phyloP scores from a whole-genome alignment of 345 rosid species.

The Citrus glauca region DNA sequence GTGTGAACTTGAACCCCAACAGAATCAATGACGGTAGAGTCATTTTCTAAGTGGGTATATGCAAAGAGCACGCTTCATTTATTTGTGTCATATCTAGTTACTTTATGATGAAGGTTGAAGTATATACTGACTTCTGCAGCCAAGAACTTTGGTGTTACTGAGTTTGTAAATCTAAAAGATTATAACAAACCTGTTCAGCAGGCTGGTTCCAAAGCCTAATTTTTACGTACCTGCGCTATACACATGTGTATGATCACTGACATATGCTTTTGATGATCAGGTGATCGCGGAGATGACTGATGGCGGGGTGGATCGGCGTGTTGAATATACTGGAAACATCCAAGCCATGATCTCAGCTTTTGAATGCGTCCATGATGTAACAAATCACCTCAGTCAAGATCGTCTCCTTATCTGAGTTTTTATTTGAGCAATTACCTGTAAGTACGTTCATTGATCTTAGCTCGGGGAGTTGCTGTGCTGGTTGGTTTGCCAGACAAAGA shows the following conservation, averaged over 20 bases:
- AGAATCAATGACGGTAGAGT: slow-evolving; percentile 43
- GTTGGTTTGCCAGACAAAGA: slow-evolving; percentile 67
- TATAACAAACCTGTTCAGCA: slow-evolving; percentile 64
- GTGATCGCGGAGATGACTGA: slow-evolving; percentile 25
- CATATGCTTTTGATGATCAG: slow-evolving; percentile 17
- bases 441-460: slow-evolving; percentile 17
- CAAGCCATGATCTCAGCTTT: slow-evolving; percentile 84
- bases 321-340: slow-evolving; percentile 68
- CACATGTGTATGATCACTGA: background rate
- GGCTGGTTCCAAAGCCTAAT: slow-evolving; percentile 23
- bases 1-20: slow-evolving; percentile 62
- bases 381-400: slow-evolving; percentile 17
- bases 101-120: background rate
- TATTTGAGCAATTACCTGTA: background rate
- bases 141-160: slow-evolving; percentile 59
- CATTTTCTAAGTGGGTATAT: background rate
- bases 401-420: background rate
- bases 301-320: slow-evolving; percentile 56
- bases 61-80: background rate
- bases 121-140: slow-evolving; percentile 29
- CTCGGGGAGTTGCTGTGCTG: slow-evolving; percentile 73
- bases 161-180: slow-evolving; percentile 67
- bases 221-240: too few species aligned
- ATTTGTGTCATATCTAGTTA: background rate
- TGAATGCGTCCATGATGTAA: slow-evolving; percentile 76